These are phyloP conservation scores for Penstemon newberryi DNA, from an alignment of 257 asterid genomes.

Conservation along the genomic window DNA sequence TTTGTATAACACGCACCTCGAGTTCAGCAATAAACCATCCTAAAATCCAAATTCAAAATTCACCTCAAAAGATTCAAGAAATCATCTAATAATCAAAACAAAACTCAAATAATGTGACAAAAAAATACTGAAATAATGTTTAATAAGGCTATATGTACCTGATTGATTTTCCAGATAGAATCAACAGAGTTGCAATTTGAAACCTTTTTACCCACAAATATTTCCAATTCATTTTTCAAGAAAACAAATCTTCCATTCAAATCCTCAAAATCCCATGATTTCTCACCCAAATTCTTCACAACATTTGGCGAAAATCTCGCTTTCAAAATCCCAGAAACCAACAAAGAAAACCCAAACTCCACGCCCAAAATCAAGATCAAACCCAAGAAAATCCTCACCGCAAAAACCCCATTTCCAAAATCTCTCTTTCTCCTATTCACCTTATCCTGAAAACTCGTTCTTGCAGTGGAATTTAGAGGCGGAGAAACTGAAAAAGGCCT, in stretches of 20 bases:
- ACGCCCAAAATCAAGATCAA: constrained; percentile 38
- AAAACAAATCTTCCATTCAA: constrained; percentile 45
- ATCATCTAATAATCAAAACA: neutral
- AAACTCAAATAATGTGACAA: neutral
- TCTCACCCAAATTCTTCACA: constrained; percentile 50
- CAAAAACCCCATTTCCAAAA: constrained; percentile 30
- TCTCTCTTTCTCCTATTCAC: constrained; percentile 40
- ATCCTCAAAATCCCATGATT: constrained; percentile 40
- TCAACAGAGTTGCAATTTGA: constrained; percentile 46
- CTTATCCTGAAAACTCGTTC: constrained; percentile 31
- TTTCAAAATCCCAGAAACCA: constrained; percentile 45
- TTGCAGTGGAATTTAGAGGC: constrained; percentile 31
- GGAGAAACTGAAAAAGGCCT: constrained; percentile 30
- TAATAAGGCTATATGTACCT: constrained; percentile 38
- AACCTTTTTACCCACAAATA: constrained; percentile 31
- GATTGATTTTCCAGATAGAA: constrained; percentile 63
- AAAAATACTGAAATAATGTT: neutral
- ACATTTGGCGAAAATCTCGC: constrained; percentile 40
- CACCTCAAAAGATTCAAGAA: constrained; percentile 17
- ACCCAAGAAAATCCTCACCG: constrained; percentile 39
- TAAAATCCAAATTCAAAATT: constrained; percentile 26
- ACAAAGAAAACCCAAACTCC: constrained; percentile 52
- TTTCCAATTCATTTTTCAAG: constrained; percentile 53
- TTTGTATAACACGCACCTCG: constrained; percentile 52
- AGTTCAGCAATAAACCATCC: constrained; percentile 67